Conservation (phyloP, 257 asterid species). For the Nicotiana noctiflora region DNA sequence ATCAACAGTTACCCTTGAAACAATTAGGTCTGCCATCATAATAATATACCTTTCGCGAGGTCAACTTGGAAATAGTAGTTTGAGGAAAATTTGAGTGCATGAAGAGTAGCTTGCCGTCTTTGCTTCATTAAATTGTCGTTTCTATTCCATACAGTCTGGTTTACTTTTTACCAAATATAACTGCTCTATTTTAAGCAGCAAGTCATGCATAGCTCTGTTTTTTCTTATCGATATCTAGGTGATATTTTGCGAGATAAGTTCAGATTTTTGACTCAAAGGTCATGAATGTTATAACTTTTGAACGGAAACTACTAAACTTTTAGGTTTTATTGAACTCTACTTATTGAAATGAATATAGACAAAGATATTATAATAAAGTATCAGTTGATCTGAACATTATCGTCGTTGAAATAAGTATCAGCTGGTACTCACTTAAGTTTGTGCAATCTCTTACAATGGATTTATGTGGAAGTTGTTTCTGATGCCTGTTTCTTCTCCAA, state of each 20-base stretch:
- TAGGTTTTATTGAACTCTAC: background rate
- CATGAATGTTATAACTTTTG: background rate
- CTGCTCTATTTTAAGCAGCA: background rate
- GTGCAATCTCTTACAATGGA: background rate
- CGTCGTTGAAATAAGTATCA: background rate
- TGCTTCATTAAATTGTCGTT: background rate
- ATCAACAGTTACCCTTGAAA: background rate
- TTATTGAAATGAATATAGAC: background rate
- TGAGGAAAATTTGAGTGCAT: background rate
- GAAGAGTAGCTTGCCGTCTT: background rate
- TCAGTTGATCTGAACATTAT: background rate
- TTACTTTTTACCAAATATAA: background rate
- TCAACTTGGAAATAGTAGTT: background rate
- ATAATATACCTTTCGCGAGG: background rate
- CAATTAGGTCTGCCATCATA: background rate
- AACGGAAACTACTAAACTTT: background rate
- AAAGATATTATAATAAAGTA: background rate
- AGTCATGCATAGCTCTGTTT: background rate
- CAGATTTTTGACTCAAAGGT: background rate
- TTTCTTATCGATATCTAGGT: background rate
- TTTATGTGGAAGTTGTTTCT: background rate
- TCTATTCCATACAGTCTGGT: background rate
- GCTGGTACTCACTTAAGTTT: background rate
- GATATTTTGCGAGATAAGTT: background rate
- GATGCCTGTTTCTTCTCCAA: conserved; percentile 9